phyloP scores from a whole-genome alignment of 78 protist species.

The Tieghemostelium lacteum region DNA sequence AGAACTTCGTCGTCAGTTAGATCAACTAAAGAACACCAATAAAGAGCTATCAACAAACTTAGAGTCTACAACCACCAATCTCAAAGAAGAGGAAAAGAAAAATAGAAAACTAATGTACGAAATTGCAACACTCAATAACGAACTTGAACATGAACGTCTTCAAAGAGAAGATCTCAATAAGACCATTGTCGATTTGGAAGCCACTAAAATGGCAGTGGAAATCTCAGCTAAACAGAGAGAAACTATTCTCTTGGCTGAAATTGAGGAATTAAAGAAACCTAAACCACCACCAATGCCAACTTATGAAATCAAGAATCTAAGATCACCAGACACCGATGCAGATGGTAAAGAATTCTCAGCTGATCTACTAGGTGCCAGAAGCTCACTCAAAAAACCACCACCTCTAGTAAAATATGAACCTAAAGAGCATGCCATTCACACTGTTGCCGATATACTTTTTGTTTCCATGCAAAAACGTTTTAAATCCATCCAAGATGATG shows the following conservation, averaged over 20 bases:
- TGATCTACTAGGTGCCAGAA: conserved; percentile 20
- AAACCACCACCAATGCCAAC: conserved; percentile 77
- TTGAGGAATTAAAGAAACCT: conserved; percentile 62
- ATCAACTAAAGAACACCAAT: not conserved
- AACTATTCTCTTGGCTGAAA: conserved; percentile 17
- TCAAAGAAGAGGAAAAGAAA: conserved; percentile 35
- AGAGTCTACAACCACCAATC: not conserved
- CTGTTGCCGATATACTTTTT: conserved; percentile 61
- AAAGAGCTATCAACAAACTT: not conserved
- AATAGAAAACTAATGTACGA: conserved; percentile 1
- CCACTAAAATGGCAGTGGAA: conserved; percentile 16
- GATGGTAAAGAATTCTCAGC: not conserved
- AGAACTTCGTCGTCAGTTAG: conserved; percentile 46
- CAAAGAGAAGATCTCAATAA: not conserved
- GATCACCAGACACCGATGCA: not conserved
- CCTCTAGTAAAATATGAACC: too few relatives aligned
- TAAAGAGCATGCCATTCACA: conserved; percentile 46
- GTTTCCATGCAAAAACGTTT: conserved; percentile 74
- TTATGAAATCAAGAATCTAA: not conserved
- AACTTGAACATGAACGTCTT: conserved; percentile 13
- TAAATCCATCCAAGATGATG: conserved; percentile 36
- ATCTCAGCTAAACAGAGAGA: conserved; percentile 7
- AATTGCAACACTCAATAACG: not conserved
- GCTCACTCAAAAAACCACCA: conserved; percentile 15
- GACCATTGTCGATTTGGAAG: conserved; percentile 11